Base-by-base conservation (phyloP, 1,284 basidiomycete genomes). In the Ceratobasidium theobromae region DNA sequence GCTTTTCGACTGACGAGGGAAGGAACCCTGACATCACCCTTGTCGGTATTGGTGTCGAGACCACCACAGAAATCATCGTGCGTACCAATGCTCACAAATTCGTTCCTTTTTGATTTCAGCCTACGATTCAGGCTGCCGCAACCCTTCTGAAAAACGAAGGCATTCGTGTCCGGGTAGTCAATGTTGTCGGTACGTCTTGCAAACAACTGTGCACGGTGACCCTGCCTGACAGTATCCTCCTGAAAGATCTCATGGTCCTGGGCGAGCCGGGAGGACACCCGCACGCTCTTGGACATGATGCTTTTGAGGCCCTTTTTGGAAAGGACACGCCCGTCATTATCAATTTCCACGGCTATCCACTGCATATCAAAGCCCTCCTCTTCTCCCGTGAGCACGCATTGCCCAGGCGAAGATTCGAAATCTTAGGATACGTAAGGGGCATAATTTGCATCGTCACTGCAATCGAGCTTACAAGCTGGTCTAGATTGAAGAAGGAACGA, bases 311-410 rank as follows among this genome's bases (percentile, higher is more conserved):
- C 23, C 80, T 93, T 27, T 92, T 94, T 77, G 91, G 90, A 3
- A 72, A 74, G 16, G 84, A 92, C 73, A 83, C 79, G 71, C 83
- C 84, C 0, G 77, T 94, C 48, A 82, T 91, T 72, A 82, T 93
- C 78, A 93, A 92, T 77, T 94, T 91, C 78, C 93, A 95, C 75
- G 89, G 91, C 1, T 93, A 90, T 73, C 85, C 86, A 0, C 81
- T 83, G 46, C 87, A 89, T 73, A 74, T 89, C 53, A 80, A 82
- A 72, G 84, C 86, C 4, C 70, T 89, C 70, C 73, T 89, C 58
- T 86, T 83, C 55, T 45, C 40, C 16, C 41, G 67, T 38, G 6
- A 53, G 35, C 33, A 51, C 6, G 35, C 57, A 3, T 4, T 65
- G 14, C 27, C 54, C n/a, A 55, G 51, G 46, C 18, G 46, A 27